Conservation (phyloP, 2,329 filamentous ascomycete species). For the Westerdykella sp. region DNA sequence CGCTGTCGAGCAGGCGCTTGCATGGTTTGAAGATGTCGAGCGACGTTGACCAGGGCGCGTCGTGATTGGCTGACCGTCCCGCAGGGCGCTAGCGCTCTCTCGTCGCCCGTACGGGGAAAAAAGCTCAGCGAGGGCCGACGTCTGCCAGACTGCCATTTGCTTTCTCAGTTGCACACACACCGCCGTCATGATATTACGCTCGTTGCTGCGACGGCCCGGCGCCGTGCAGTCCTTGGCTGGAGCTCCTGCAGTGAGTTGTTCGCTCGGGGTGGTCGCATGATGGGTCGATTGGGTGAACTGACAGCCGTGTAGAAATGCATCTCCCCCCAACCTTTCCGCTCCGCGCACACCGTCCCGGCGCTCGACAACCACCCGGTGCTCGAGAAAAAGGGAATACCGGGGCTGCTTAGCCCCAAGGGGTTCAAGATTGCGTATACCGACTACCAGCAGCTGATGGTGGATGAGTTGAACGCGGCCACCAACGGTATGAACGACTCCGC, state of each 20-base stretch:
- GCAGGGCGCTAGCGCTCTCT: conserved; percentile 14
- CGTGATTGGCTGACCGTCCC: conserved; percentile 25
- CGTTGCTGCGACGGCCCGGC: conserved; percentile 25
- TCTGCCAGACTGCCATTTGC: conserved; percentile 6
- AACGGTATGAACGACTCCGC: conserved; percentile 53
- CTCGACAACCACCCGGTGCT: conserved; percentile 45
- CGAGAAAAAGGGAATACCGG: conserved; percentile 54
- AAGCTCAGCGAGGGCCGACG: conserved; percentile 13
- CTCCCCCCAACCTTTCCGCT: conserved; percentile 15
- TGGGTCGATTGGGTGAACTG: conserved; percentile 12
- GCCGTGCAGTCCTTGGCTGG: conserved; percentile 16
- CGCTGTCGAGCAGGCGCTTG: conserved; percentile 20
- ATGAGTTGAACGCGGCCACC: conserved; percentile 69
- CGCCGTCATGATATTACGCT: conserved; percentile 29
- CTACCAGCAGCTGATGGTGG: conserved; percentile 68
- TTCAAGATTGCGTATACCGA: conserved; percentile 75
- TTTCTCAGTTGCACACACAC: conserved; percentile 11
- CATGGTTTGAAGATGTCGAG: conserved; percentile 16
- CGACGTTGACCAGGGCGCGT: conserved; percentile 11
- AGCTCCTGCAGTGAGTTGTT: conserved; percentile 8
- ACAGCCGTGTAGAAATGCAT: conserved; percentile 23
- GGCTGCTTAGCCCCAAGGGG: conserved; percentile 61
- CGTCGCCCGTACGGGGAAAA: conserved; percentile 12
- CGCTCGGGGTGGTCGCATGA: conserved; percentile 4
- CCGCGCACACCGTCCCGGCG: conserved; percentile 43